Evolutionary conservation across 805 yeast species (phyloP).

Genomic region (Dipodascopsis uninucleata): DNA sequence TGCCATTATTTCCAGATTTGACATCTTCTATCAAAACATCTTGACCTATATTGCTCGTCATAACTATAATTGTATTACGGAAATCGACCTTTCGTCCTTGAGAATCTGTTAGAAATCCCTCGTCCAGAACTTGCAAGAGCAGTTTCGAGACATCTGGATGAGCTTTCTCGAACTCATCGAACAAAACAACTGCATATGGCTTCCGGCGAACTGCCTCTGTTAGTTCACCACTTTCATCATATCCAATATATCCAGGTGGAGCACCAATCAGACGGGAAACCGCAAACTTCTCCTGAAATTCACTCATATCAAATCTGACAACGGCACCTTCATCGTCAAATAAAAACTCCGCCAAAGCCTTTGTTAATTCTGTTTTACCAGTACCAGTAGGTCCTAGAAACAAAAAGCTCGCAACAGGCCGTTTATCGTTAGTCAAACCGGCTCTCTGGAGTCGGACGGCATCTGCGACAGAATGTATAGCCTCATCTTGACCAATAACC

Average conservation of each 20-base stretch:
- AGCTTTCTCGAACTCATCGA: constrained; percentile 96
- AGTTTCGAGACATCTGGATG: constrained; percentile 93
- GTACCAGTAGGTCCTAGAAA: constrained; percentile 98
- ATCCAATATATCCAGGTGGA: constrained; percentile 97
- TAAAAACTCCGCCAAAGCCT: constrained; percentile 84
- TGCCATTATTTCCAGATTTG: constrained; percentile 43
- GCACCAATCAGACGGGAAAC: constrained; percentile 91
- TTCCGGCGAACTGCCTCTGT: constrained; percentile 95
- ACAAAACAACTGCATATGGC: constrained; percentile 87
- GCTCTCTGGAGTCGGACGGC: constrained; percentile 97
- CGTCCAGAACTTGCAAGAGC: constrained; percentile 87
- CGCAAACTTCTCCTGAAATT: constrained; percentile 91
- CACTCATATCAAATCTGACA: constrained; percentile 94
- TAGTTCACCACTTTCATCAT: constrained; percentile 88
- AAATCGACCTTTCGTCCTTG: constrained; percentile 94
- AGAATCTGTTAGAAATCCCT: constrained; percentile 90
- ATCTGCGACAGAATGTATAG: constrained; percentile 81
- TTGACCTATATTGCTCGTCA: constrained; percentile 97
- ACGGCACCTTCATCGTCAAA: constrained; percentile 86
- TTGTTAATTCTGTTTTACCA: constrained; percentile 94
- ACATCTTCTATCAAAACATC: constrained; percentile 72
- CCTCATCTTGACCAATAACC: constrained; percentile 95
- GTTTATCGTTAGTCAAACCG: constrained; percentile 86
- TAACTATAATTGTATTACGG: constrained; percentile 88
- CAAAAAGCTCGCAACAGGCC: constrained; percentile 96